Percentiles rank a stretch among this genome's conserved stretches.
phyloP scores from a whole-genome alignment of 139 green algal genomes.

The Mesostigma viride region DNA sequence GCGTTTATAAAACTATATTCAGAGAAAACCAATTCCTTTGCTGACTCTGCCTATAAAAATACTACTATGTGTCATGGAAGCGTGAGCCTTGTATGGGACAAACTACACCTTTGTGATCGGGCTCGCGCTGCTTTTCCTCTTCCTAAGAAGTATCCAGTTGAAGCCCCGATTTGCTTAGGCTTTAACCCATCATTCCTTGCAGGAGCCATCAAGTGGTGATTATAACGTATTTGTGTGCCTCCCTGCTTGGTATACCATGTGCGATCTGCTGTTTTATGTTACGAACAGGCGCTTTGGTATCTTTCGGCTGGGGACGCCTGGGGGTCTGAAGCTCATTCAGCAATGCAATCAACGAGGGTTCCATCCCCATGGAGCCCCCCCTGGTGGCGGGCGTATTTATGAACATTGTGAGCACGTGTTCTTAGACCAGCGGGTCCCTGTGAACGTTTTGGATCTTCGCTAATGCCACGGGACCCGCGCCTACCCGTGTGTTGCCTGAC shows the following conservation, averaged over 20 bases:
- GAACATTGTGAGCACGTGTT: slow-evolving; percentile 87
- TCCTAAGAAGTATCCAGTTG: too few relatives aligned
- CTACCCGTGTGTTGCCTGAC: too few relatives aligned
- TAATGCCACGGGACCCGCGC: too few relatives aligned
- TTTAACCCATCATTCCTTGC: not conserved
- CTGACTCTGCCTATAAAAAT: too few relatives aligned
- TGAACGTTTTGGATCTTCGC: slow-evolving; percentile 73
- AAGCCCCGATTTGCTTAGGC: not conserved
- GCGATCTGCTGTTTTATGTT: not conserved
- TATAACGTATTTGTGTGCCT: not conserved
- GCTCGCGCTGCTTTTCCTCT: too few relatives aligned
- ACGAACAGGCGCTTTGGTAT: slow-evolving; percentile 55
- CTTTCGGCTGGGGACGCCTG: slow-evolving; percentile 80
- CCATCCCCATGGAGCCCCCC: slow-evolving; percentile 50
- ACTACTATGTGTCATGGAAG: too few relatives aligned
- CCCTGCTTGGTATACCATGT: not conserved
- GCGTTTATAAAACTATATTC: too few relatives aligned
- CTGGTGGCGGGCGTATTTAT: slow-evolving; percentile 66
- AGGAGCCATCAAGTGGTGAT: not conserved
- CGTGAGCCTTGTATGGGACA: too few relatives aligned
- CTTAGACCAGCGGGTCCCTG: slow-evolving; percentile 56
- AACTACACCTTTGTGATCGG: too few relatives aligned
- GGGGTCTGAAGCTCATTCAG: slow-evolving; percentile 75
- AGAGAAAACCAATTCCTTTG: too few relatives aligned
- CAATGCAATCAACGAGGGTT: slow-evolving; percentile 74